Evolutionary conservation across 257 asterid genomes (phyloP), one percentile per base, ranked within the genome.

Genomic region (Solanum sparsipilum): DNA sequence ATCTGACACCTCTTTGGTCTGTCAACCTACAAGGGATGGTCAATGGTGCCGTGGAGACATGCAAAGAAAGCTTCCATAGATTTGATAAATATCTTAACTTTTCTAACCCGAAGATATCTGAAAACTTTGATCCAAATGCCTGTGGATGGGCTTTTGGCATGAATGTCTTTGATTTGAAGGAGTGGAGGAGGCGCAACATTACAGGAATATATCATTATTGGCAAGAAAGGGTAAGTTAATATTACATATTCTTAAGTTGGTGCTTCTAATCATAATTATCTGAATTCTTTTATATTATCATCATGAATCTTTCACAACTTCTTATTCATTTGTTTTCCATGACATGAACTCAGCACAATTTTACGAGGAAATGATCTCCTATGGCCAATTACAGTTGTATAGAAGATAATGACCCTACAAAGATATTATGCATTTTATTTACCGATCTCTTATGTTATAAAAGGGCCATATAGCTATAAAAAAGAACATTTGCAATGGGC

Each of bases 121-220:
- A 92, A 38, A 96, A 93, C 89, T 96, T 96, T 84, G 96, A 95
- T 91, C 96, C 99, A 78, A 90, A 91, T 88, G 96, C 99, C 85
- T 96, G 99, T 91, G 99, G 99, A 56, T 96, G 99, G 98, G 99
- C 99, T 81, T 96, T 87, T 93, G 99, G 99, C 87, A 96, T 96
- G 99, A 96, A 96, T 90, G 88, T 96, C 27, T 96, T 96, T 88
- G 98, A 96, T 90, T 89, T 96, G 94, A 93, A 92, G 86, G 96
- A 96, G 90, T 96, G 99, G 99, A 91, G 89, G 92, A 94, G 94
- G 91, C 96, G 94, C 60, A 92, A 96, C 93, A 96, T 96, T 63
- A 96, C 99, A 48, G 98, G 98, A 90, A 95, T 96, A 88, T 96
- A 96, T 90, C 99, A 95, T 92, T 87, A 91, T 87, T 96, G 99